Percentiles rank a stretch among this genome's conserved stretches.
These are phyloP conservation scores for Endotrypanum monterogeii DNA, from an alignment of 208 protist genomes.

Conservation along the genomic window DNA sequence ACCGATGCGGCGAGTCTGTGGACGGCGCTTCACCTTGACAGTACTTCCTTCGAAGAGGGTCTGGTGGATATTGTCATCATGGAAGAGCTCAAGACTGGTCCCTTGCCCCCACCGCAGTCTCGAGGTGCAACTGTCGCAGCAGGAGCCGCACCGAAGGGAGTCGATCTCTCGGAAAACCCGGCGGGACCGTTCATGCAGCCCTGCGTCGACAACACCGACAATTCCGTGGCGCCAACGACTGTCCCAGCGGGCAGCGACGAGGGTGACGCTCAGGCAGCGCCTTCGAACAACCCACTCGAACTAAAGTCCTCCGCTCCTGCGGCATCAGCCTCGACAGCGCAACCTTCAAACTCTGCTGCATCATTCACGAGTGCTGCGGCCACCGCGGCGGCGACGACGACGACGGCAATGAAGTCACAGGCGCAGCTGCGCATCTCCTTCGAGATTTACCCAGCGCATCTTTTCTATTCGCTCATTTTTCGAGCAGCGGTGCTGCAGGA, in stretches of 20 bases:
- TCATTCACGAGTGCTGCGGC: slow-evolving; percentile 1
- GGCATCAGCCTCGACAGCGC: neutral
- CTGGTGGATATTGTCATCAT: slow-evolving; percentile 62
- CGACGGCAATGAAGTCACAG: slow-evolving; percentile 1
- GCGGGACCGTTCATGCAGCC: neutral
- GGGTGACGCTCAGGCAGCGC: neutral
- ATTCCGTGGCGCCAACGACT: neutral
- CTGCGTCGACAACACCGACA: neutral
- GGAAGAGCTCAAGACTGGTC: slow-evolving; percentile 44
- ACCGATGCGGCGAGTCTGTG: slow-evolving; percentile 38
- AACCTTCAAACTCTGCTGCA: neutral
- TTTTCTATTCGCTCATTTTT: slow-evolving; percentile 49
- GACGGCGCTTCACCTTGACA: slow-evolving; percentile 48
- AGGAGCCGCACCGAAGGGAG: neutral
- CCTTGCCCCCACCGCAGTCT: slow-evolving; percentile 21
- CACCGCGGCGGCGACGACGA: neutral
- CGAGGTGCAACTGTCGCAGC: neutral
- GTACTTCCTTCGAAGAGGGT: slow-evolving; percentile 42
- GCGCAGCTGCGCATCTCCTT: slow-evolving; percentile 40
- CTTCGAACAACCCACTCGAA: slow-evolving; percentile 7
- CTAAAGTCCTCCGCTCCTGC: slow-evolving; percentile 1
- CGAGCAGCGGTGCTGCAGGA: slow-evolving; percentile 42
- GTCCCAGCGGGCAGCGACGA: neutral
- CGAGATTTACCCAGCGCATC: slow-evolving; percentile 48
- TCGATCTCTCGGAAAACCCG: neutral